Evolutionary conservation across 2,329 filamentous ascomycete genomes (phyloP), one percentile per base, ranked within the genome.

Genomic region (Trichoderma cornu-damae): DNA sequence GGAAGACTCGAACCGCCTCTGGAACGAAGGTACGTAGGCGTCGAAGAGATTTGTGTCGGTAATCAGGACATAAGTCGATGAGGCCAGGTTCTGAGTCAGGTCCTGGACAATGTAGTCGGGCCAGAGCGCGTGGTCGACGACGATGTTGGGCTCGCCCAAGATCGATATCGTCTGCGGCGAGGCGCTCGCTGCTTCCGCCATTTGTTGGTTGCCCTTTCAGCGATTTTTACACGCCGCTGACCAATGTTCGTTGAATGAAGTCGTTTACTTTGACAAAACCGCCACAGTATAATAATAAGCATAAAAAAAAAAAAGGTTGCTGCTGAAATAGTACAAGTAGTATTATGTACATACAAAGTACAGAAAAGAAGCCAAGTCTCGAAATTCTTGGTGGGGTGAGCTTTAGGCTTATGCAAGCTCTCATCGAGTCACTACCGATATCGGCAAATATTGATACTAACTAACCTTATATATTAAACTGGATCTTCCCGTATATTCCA

Each of bases 11-110:
- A 77, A 76, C 1, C 62, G 66, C 18, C 69, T 56, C 68, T 85
- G 74, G 72, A 99, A 96, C 26, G 77, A 70, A n/a, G 89, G 84
- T 1, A 91, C 86, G 72, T 97, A 97, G 65, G 86, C 81, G 20
- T 86, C 80, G 61, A 82, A 83, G 61, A 99, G 83, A 70, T 97
- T 97, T 44, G 92, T 96, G 75, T 99, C 94, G 72, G 94, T 97
- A 67, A 99, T 89, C 61, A 99, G 86, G 59, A 97, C 88, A 71
- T 97, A 99, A 60, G 93, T 97, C 16, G 91, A 95, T 18, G 92
- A 94, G 50, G 82, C 74, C 60, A 94, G 79, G 69, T 87, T 89
- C 56, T 80, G 75, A 61, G 97, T 78, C 57, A 99, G 80, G 73
- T 99, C 93, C 64, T 85, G 75, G 53, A 86, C 85, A 61, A 97